Conservation (phyloP, 495 filamentous ascomycete species). For the Daldinia concentrica region DNA sequence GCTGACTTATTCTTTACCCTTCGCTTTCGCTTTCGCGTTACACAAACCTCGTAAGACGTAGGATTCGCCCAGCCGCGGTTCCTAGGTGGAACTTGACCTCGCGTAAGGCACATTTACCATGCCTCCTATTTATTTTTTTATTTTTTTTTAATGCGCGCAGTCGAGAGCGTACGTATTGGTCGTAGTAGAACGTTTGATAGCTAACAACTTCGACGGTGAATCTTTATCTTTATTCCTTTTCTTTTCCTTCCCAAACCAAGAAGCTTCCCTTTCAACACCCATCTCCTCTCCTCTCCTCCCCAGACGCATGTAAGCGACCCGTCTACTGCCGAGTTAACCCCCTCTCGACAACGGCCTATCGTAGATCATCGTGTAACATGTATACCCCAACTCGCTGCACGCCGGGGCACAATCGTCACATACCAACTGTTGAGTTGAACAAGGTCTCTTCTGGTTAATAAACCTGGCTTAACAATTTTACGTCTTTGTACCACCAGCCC, state of each 20-base stretch:
- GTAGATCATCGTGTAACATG: neutral
- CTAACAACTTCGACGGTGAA: neutral
- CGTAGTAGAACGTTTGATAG: neutral
- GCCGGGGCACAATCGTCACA: neutral
- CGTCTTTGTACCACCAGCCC: neutral
- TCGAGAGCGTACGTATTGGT: neutral
- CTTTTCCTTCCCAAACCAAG: neutral
- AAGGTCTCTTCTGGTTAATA: conserved; percentile 2
- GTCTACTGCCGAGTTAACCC: neutral
- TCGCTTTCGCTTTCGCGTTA: neutral
- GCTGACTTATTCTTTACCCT: neutral
- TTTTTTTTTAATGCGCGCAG: neutral
- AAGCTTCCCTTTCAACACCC: neutral
- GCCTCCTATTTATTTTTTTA: neutral
- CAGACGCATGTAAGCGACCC: neutral
- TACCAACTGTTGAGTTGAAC: neutral
- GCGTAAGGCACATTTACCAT: neutral
- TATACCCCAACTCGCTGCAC: neutral
- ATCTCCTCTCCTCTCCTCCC: neutral
- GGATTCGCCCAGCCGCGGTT: conserved; percentile 1
- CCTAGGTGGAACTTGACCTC: neutral
- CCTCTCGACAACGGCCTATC: neutral
- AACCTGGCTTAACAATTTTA: neutral
- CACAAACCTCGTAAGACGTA: neutral
- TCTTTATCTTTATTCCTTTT: neutral